Conservation (phyloP, 257 asterid genomes). For the Solanum peruvianum region DNA sequence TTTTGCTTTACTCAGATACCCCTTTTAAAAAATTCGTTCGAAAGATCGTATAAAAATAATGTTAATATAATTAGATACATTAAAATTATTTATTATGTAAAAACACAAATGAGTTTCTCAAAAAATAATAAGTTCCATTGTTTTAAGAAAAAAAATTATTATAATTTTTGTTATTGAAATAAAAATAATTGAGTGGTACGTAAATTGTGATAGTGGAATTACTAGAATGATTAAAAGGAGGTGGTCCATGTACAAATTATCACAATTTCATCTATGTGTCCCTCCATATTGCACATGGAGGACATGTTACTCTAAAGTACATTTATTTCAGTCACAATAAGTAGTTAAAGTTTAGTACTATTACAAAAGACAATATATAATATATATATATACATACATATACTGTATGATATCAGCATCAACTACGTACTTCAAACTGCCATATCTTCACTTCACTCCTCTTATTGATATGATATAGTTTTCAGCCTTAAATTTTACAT, state of each 20-base stretch:
- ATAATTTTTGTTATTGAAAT: too few species aligned
- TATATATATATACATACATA: too few species aligned
- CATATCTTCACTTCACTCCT: too few species aligned
- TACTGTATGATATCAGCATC: too few species aligned
- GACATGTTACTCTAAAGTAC: constrained; percentile 60
- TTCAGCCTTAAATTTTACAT: too few species aligned
- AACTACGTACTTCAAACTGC: too few species aligned
- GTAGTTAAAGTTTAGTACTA: background rate
- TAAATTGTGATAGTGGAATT: background rate
- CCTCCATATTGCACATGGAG: constrained; percentile 44
- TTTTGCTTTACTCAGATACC: background rate
- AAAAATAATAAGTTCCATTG: too few species aligned
- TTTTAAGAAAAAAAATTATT: too few species aligned
- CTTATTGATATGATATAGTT: too few species aligned
- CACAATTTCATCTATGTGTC: background rate
- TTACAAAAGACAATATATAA: background rate
- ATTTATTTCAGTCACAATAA: background rate
- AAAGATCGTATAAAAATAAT: too few species aligned
- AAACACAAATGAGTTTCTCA: too few species aligned
- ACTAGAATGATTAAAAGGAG: background rate
- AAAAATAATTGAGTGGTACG: background rate
- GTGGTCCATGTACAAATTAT: background rate
- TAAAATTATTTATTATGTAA: too few species aligned
- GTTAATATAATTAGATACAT: rapidly evolving
- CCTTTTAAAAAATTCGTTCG: background rate